Conservation (phyloP, 2,329 filamentous ascomycete species). For the Ceratocystis colombiana region DNA sequence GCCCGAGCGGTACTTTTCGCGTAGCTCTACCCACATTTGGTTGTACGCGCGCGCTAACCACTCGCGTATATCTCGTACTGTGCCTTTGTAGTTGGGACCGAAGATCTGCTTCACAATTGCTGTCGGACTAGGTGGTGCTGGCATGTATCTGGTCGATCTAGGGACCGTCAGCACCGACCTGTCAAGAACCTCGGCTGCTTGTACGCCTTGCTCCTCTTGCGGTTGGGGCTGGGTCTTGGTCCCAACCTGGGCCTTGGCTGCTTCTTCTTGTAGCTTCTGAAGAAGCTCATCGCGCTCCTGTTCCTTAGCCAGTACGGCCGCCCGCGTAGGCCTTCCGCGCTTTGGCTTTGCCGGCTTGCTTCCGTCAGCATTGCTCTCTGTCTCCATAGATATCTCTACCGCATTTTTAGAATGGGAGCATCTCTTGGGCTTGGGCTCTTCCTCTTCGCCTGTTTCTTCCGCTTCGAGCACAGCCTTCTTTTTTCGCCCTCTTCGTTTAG, state of each 20-base stretch:
- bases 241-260: background rate
- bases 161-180: background rate
- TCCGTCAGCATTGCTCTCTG: background rate
- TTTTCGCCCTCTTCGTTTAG: slow-evolving; percentile 16
- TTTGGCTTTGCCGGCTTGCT: background rate
- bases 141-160: background rate
- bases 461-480: background rate
- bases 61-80: slow-evolving; percentile 14
- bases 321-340: slow-evolving; percentile 2
- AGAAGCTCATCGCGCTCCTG: slow-evolving; percentile 2
- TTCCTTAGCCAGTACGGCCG: background rate
- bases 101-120: slow-evolving; percentile 11
- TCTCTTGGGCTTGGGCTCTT: background rate
- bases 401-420: slow-evolving; percentile 4
- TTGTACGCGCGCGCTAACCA: slow-evolving; percentile 18
- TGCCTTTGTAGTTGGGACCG: background rate
- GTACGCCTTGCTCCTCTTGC: background rate
- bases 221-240: background rate
- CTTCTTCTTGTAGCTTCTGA: background rate
- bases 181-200: background rate
- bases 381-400: background rate
- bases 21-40: slow-evolving; percentile 7
- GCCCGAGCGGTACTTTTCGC: slow-evolving; percentile 20
- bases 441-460: background rate
- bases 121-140: slow-evolving; percentile 2